Percentiles rank a stretch among this genome's conserved stretches.
phyloP scores from a whole-genome alignment of 1,284 basidiomycete genomes.

The Leccinum pseudoinsigne region DNA sequence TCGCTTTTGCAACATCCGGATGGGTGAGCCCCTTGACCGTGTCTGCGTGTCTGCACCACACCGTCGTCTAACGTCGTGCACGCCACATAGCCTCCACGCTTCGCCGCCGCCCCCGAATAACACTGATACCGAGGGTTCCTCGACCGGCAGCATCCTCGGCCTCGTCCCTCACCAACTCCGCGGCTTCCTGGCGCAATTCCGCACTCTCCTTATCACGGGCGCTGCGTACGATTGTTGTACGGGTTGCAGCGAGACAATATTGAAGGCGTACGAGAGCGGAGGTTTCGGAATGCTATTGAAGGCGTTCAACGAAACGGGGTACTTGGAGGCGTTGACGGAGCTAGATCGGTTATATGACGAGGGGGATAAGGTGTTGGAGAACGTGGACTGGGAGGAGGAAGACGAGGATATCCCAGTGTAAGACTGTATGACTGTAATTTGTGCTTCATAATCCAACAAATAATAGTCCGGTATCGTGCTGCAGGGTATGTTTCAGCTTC shows the following conservation, averaged over 20 bases:
- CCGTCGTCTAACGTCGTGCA: background rate
- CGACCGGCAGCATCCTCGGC: background rate
- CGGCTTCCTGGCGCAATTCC: slow-evolving; percentile 87
- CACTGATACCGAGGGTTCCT: background rate
- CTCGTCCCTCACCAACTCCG: slow-evolving; percentile 93
- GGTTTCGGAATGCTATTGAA: slow-evolving; percentile 34
- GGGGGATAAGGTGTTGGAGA: slow-evolving; percentile 73
- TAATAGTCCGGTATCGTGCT: too few relatives aligned
- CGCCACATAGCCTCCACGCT: slow-evolving; percentile 55
- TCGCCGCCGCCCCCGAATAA: slow-evolving; percentile 55
- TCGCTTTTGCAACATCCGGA: slow-evolving; percentile 90
- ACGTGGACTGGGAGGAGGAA: slow-evolving; percentile 76
- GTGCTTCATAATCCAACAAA: too few relatives aligned
- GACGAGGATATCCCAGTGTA: slow-evolving; percentile 37
- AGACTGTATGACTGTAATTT: too few relatives aligned
- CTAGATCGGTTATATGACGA: slow-evolving; percentile 84
- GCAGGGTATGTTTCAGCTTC: too few relatives aligned
- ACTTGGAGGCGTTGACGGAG: slow-evolving; percentile 83
- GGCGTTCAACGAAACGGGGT: slow-evolving; percentile 86
- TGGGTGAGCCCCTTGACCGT: slow-evolving; percentile 52
- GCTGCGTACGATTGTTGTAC: slow-evolving; percentile 89
- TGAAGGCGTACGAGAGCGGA: slow-evolving; percentile 68
- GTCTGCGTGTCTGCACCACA: background rate
- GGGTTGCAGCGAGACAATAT: slow-evolving; percentile 81
- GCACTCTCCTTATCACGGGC: slow-evolving; percentile 81